A percentile compares a stretch with the other conserved stretches of the same genome.
Conservation (phyloP, 2,329 filamentous ascomycete species). For the Fusarium duplospermum region DNA sequence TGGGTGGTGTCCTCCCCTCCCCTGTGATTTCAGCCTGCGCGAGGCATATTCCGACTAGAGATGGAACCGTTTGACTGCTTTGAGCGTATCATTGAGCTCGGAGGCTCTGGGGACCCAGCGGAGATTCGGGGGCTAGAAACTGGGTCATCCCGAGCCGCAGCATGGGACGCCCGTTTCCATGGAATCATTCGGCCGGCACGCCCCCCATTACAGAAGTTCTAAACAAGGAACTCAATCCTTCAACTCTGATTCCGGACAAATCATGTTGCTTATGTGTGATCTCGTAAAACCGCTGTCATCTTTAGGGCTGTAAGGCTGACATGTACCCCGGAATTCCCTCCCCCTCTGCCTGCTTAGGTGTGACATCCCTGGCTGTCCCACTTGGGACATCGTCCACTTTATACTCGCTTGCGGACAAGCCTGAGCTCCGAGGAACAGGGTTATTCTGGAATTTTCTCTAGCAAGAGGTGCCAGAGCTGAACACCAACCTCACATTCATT, state of each 20-base stretch:
- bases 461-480: background rate
- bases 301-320: conserved; percentile 46
- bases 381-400: background rate
- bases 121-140: conserved; percentile 13
- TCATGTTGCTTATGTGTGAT: conserved; percentile 18
- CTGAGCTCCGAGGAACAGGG: background rate
- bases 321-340: conserved; percentile 37
- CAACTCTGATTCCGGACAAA: conserved; percentile 18
- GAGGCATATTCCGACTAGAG: conserved; percentile 8
- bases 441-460: conserved; percentile 21
- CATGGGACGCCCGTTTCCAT: conserved; percentile 16
- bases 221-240: conserved; percentile 21
- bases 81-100: conserved; percentile 10
- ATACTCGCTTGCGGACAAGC: background rate
- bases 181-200: conserved; percentile 3
- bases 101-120: conserved; percentile 14
- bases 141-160: conserved; percentile 29
- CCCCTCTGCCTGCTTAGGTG: conserved; percentile 30
- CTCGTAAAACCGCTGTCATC: conserved; percentile 11
- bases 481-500: background rate
- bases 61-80: background rate
- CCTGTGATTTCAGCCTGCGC: conserved; percentile 18
- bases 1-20: conserved; percentile 1
- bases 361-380: conserved; percentile 7
- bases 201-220: conserved; percentile 15